Evolutionary conservation across 73 alveolate genomes (phyloP).

Genomic region (Effrenium voratum): DNA sequence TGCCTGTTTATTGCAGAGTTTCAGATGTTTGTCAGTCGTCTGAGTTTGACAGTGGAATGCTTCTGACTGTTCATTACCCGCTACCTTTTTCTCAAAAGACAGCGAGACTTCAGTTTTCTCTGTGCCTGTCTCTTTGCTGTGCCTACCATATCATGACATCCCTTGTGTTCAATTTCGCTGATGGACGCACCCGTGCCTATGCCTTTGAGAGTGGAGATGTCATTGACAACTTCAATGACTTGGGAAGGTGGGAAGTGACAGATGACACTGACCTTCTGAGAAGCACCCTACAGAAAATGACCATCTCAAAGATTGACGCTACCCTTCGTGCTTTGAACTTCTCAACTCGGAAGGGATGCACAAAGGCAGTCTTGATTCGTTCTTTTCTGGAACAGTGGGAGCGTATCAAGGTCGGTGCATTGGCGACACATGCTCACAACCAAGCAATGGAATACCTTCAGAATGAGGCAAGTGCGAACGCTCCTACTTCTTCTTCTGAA

Average conservation of each 20-base stretch:
- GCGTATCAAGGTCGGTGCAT: constrained; percentile 8
- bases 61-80: too few species aligned
- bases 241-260: constrained; percentile 21
- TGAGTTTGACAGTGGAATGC: too few species aligned
- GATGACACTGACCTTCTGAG: constrained; percentile 15
- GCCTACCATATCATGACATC: too few species aligned
- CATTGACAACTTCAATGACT: neutral
- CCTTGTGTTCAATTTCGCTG: constrained; percentile 25
- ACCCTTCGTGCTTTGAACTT: constrained; percentile 23
- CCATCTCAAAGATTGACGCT: constrained; percentile 11
- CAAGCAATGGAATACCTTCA: constrained; percentile 18
- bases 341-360: too few species aligned
- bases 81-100: too few species aligned
- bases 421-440: constrained; percentile 17
- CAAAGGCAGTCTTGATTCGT: too few species aligned
- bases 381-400: too few species aligned
- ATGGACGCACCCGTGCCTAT: constrained; percentile 30
- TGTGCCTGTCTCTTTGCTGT: too few species aligned
- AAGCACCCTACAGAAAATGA: neutral
- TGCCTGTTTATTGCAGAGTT: too few species aligned
- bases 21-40: too few species aligned
- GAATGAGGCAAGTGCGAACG: neutral
- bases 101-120: too few species aligned
- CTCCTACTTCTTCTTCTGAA: neutral
- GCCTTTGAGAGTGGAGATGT: constrained; percentile 45